phyloP scores from a whole-genome alignment of 1,284 basidiomycete species.

The Ustilago hordei region DNA sequence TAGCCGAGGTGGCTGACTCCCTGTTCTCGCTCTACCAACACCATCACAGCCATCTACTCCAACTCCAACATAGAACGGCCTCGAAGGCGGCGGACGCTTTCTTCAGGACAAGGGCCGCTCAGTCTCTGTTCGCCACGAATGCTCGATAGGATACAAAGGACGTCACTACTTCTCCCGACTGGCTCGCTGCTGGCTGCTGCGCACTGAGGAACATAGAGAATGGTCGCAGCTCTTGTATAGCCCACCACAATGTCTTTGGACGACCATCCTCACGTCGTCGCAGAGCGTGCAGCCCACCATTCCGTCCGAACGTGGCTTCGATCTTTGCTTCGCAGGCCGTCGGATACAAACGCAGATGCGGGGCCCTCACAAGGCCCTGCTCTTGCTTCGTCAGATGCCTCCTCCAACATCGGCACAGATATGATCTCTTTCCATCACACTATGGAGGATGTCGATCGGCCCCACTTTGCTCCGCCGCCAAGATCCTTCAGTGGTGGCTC shows the following conservation, averaged over 20 bases:
- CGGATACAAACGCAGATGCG: conserved; percentile 9
- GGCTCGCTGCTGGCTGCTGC: not conserved
- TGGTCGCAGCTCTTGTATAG: not conserved
- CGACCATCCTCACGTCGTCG: conserved; percentile 5
- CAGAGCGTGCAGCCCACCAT: conserved; percentile 15
- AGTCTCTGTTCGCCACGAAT: not conserved
- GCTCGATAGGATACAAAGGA: not conserved
- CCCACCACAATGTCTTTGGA: conserved; percentile 11
- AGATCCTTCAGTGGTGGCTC: conserved; percentile 46
- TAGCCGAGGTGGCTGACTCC: not conserved
- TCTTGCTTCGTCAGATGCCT: not conserved
- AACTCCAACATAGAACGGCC: too few species aligned
- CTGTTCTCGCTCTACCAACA: not conserved
- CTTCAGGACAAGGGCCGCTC: not conserved
- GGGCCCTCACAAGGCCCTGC: conserved; percentile 2
- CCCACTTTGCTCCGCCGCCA: conserved; percentile 28
- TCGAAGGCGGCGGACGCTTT: too few species aligned
- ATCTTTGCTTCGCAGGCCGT: conserved; percentile 23
- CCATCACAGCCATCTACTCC: not conserved
- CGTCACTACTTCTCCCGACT: not conserved
- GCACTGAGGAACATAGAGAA: not conserved
- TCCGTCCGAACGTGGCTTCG: conserved; percentile 39
- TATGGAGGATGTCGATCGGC: conserved; percentile 30
- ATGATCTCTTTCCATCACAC: conserved; percentile 54
- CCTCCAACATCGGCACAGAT: conserved; percentile 10